Evolutionary conservation across 176 grass and related monocot species (phyloP), one percentile per base, ranked within the genome.

Genomic region (Lolium rigidum): DNA sequence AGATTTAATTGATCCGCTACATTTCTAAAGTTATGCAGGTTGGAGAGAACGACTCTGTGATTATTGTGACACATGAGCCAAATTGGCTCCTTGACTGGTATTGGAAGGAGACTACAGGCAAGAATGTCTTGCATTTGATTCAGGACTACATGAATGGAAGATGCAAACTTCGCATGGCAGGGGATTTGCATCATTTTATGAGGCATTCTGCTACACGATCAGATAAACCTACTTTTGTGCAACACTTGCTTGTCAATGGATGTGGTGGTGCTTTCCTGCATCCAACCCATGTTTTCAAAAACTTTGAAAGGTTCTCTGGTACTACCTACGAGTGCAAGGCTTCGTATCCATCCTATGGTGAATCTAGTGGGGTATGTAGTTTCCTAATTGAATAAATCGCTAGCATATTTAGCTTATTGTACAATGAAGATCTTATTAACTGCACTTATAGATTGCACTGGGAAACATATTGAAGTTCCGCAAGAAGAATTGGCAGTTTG

Each of bases 61-160:
- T 98, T 89, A 64, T 95, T 68, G 71, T 95, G 70, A 98, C 95
- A 54, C 95, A 98, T 38, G 93, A 98, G 63, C 93, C 95, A 78
- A 98, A 86, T 78, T 98, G 95, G 95, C 93, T 98, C 83, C 95
- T 98, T 70, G 93, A 95, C 88, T 98, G 95, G 95, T 95, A 98
- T 70, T 98, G 92, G 96, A 93, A 95, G 47, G 90, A 98, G 56
- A 85, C 83, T 73, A 92, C 93, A 39, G 96, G 93, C 18, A 95
- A 88, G 69, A 98, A 95, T 76, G 85, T 95, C n/a, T 90, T 87
- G 57, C 88, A 98, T 83, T 87, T 98, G 77, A 94, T 98, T 85
- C 80, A 82, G 26, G 93, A 98, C 13, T 98, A 98, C 81, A 72
- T 98, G 69, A 87, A 90, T 65, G 93, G 91, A 83, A 98, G 88